Percentiles rank a stretch among this genome's conserved stretches.
Conservation (phyloP, 2,329 filamentous ascomycete species). For the Diaporthe capsici region DNA sequence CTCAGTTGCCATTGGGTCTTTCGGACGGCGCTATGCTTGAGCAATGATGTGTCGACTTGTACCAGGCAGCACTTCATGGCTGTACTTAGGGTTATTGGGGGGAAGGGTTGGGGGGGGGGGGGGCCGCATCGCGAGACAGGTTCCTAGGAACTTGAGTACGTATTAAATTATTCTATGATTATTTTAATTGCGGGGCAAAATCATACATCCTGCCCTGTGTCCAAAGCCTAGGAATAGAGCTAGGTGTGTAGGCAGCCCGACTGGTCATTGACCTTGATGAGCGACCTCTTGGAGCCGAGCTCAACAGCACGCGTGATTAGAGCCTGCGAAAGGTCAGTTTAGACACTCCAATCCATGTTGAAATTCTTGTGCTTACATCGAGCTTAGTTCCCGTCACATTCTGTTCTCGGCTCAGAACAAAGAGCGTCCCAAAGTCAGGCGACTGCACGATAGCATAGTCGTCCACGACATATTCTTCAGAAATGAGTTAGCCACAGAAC, state of each 20-base stretch:
- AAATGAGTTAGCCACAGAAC: neutral
- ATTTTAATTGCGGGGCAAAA: neutral
- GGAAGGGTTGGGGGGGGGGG: too few species aligned
- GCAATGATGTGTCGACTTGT: neutral
- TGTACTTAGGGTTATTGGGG: neutral
- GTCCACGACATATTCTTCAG: slow-evolving; percentile 41
- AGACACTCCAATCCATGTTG: too few species aligned
- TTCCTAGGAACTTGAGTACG: neutral
- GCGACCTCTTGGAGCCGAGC: slow-evolving; percentile 34
- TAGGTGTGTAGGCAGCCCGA: slow-evolving; percentile 38
- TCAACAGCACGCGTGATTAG: slow-evolving; percentile 36
- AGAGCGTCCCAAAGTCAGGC: slow-evolving; percentile 41
- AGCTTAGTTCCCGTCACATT: slow-evolving; percentile 39
- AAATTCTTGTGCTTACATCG: slow-evolving; percentile 37
- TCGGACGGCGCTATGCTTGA: too few species aligned
- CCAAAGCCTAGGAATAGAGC: neutral
- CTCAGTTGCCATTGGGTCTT: neutral
- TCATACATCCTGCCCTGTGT: neutral
- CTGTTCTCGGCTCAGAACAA: slow-evolving; percentile 44
- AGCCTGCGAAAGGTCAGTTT: slow-evolving; percentile 18
- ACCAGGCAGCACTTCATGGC: neutral
- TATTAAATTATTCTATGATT: neutral
- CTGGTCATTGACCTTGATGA: slow-evolving; percentile 37
- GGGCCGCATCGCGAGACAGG: too few species aligned
- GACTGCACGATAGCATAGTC: slow-evolving; percentile 44